Conservation (phyloP, 208 protist species). For the Borovskyia barvae region DNA sequence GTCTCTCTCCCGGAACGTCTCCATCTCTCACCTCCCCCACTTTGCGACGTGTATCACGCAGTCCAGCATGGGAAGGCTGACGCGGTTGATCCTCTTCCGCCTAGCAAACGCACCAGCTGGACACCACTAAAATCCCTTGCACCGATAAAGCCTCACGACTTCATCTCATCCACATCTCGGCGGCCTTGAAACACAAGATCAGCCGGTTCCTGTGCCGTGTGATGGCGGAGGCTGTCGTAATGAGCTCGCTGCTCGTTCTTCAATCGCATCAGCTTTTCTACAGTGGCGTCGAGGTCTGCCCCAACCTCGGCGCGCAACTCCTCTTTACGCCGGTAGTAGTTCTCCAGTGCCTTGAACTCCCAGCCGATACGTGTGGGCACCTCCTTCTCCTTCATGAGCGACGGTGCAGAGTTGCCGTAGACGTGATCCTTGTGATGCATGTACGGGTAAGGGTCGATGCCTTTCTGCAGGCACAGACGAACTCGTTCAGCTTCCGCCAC, state of each 20-base stretch:
- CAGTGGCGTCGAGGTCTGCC: conserved; percentile 60
- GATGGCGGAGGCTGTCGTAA: conserved; percentile 28
- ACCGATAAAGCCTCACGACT: too few relatives aligned
- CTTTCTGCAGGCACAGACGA: conserved; percentile 88
- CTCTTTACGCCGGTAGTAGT: conserved; percentile 73
- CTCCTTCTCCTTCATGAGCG: conserved; percentile 35
- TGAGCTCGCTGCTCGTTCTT: conserved; percentile 31
- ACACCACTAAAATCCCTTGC: too few relatives aligned
- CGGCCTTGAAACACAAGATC: conserved; percentile 56
- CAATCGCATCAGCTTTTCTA: conserved; percentile 63
- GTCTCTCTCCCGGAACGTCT: too few relatives aligned
- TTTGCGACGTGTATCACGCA: too few relatives aligned
- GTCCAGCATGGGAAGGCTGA: too few relatives aligned
- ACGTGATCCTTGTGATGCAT: conserved; percentile 83
- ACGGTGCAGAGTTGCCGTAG: conserved; percentile 61
- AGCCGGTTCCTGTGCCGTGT: conserved; percentile 34
- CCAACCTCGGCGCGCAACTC: conserved; percentile 66
- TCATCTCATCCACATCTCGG: conserved; percentile 33
- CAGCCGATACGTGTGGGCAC: conserved; percentile 41
- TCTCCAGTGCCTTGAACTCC: conserved; percentile 55
- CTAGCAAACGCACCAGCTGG: too few relatives aligned
- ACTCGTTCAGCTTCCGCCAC: conserved; percentile 81
- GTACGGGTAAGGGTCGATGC: conserved; percentile 88
- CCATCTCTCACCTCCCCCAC: too few relatives aligned
- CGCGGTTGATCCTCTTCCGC: too few relatives aligned